Conservation (phyloP, 140 eudicot species). For the Senecio squalidus region DNA sequence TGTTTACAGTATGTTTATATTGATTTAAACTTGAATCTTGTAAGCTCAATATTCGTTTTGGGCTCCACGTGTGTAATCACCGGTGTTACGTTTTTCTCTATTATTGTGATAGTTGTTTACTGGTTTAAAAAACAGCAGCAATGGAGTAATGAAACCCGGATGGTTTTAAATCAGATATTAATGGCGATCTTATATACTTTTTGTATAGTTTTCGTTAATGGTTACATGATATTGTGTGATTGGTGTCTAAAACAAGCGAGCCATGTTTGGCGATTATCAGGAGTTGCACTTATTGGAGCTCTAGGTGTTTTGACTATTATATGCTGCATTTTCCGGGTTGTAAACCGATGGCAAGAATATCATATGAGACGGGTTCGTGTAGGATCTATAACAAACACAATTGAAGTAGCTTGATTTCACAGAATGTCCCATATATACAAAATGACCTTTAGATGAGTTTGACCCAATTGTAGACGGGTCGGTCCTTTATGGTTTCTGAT, state of each 20-base stretch:
- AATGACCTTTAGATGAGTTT: too few species aligned
- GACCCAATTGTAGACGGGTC: too few species aligned
- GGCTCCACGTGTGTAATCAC: neutral
- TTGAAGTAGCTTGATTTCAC: conserved; percentile 8
- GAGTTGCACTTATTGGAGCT: neutral
- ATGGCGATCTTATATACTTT: neutral
- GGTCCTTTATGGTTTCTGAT: too few species aligned
- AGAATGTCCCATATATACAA: too few species aligned
- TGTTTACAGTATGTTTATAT: neutral
- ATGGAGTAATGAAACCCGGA: neutral
- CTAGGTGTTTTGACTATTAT: neutral
- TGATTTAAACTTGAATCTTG: neutral
- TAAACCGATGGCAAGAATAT: neutral
- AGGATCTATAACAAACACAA: neutral
- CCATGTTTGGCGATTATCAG: neutral
- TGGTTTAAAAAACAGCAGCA: neutral
- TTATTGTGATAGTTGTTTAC: neutral
- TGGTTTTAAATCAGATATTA: neutral
- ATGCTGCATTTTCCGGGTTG: neutral
- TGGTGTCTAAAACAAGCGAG: conserved; percentile 7
- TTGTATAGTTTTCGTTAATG: neutral
- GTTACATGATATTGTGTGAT: conserved; percentile 5
- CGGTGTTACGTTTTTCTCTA: neutral
- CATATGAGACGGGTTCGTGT: conserved; percentile 9
- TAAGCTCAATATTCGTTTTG: neutral